phyloP scores from a whole-genome alignment of 352 stramenopile genomes.

The Globisporangium abappressorium region DNA sequence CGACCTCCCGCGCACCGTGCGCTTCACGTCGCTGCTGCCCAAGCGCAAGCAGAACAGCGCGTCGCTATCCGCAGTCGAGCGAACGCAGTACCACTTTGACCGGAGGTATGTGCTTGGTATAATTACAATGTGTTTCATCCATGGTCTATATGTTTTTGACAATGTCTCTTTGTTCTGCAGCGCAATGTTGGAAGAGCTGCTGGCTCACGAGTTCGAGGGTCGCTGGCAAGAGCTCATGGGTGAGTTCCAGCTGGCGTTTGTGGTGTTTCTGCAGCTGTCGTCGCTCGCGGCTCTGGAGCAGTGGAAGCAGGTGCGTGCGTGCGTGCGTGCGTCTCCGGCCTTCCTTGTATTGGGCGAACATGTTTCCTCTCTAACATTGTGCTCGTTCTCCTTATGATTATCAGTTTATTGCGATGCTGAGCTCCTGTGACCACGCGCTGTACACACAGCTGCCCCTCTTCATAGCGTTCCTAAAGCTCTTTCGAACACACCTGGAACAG shows the following conservation, averaged over 20 bases:
- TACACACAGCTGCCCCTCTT: slow-evolving; percentile 43
- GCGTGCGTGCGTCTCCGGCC: neutral
- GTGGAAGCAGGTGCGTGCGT: slow-evolving; percentile 84
- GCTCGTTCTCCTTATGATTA: slow-evolving; percentile 12
- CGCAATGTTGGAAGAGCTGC: slow-evolving; percentile 47
- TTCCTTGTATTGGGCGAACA: neutral
- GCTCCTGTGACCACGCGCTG: slow-evolving; percentile 57
- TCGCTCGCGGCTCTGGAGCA: slow-evolving; percentile 91
- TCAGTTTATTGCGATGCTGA: slow-evolving; percentile 61
- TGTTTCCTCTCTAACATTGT: neutral
- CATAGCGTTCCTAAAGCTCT: slow-evolving; percentile 50
- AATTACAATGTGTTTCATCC: neutral
- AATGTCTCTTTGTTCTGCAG: slow-evolving; percentile 19
- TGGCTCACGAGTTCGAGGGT: slow-evolving; percentile 29
- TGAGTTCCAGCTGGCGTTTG: slow-evolving; percentile 93
- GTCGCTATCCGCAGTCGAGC: slow-evolving; percentile 40
- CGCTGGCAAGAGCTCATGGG: slow-evolving; percentile 85
- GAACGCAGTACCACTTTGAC: slow-evolving; percentile 80
- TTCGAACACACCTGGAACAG: slow-evolving; percentile 56
- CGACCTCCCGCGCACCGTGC: slow-evolving; percentile 67
- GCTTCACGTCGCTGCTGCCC: slow-evolving; percentile 61
- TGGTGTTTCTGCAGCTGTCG: slow-evolving; percentile 92
- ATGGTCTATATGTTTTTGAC: neutral
- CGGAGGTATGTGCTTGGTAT: slow-evolving; percentile 38
- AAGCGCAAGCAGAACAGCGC: slow-evolving; percentile 24